Evolutionary conservation across 2,329 filamentous ascomycete genomes (phyloP).

Genomic region (Fusarium ramigenum): DNA sequence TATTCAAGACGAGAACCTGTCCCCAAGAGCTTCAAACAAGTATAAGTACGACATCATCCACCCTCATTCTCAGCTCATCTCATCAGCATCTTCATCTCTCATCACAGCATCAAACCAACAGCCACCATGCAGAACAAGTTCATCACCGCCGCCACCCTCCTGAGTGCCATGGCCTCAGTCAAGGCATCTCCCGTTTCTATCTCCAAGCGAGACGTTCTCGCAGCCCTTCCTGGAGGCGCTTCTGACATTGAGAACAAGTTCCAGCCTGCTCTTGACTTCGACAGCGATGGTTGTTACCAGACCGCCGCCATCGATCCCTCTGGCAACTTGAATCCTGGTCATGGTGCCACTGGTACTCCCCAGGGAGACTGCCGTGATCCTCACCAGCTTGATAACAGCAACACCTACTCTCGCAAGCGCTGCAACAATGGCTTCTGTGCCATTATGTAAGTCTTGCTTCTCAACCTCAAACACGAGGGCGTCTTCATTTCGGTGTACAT

Average conservation of each 20-base stretch:
- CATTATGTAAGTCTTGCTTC: slow-evolving; percentile 34
- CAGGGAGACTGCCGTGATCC: slow-evolving; percentile 45
- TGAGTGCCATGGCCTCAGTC: slow-evolving; percentile 31
- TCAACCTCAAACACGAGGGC: accelerated
- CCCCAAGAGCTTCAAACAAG: not conserved
- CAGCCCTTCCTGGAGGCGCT: slow-evolving; percentile 47
- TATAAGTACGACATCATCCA: slow-evolving; percentile 1
- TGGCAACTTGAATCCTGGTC: slow-evolving; percentile 46
- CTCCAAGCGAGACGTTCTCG: slow-evolving; percentile 40
- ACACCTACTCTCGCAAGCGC: slow-evolving; percentile 45
- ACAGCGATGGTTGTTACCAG: slow-evolving; percentile 55
- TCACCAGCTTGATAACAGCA: slow-evolving; percentile 45
- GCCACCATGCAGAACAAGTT: slow-evolving; percentile 29
- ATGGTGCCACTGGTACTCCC: slow-evolving; percentile 42
- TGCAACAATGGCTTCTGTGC: slow-evolving; percentile 49
- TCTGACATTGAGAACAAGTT: slow-evolving; percentile 47
- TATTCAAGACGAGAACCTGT: not conserved
- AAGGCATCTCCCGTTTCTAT: slow-evolving; percentile 23
- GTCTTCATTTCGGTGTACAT: not conserved
- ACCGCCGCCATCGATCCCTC: slow-evolving; percentile 55
- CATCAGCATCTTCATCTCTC: not conserved
- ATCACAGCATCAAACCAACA: not conserved
- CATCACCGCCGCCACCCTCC: slow-evolving; percentile 19
- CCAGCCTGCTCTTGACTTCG: slow-evolving; percentile 53
- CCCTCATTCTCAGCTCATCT: not conserved